Conservation (phyloP, 805 yeast genomes). For the Torulaspora delbrueckii region DNA sequence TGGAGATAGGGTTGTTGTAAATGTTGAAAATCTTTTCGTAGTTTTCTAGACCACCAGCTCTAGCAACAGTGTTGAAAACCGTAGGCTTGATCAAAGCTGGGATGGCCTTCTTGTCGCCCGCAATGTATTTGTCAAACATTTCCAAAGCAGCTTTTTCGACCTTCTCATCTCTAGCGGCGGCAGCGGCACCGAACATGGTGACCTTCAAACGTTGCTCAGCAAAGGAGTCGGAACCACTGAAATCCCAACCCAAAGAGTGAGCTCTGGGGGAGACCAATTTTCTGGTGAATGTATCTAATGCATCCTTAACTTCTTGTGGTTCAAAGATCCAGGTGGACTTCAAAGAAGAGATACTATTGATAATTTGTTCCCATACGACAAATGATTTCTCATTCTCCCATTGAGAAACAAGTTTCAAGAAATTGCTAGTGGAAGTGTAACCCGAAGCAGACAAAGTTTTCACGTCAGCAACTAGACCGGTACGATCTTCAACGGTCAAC, state of each 20-base stretch:
- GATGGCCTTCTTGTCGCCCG: constrained; percentile 63
- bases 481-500: constrained; percentile 70
- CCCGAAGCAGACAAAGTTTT: constrained; percentile 69
- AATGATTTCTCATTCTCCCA: constrained; percentile 58
- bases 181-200: constrained; percentile 57
- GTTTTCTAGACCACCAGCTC: constrained; percentile 54
- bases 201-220: constrained; percentile 64
- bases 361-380: constrained; percentile 64
- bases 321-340: constrained; percentile 55
- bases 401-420: constrained; percentile 52
- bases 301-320: constrained; percentile 41
- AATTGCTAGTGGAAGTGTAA: constrained; percentile 54
- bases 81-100: constrained; percentile 68
- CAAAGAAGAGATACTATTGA: constrained; percentile 44
- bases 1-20: constrained; percentile 53
- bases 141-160: constrained; percentile 45
- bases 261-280: constrained; percentile 54
- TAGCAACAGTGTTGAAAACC: constrained; percentile 63
- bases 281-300: constrained; percentile 48
- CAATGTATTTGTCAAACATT: constrained; percentile 49
- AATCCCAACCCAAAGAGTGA: constrained; percentile 59
- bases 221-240: constrained; percentile 51
- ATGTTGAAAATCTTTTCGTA: constrained; percentile 59
- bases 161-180: constrained; percentile 44
- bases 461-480: constrained; percentile 78